Percentiles rank a stretch among this genome's conserved stretches.
Evolutionary conservation across 768 basidiomycete species (phyloP).

Genomic region (Suillus subaureus): DNA sequence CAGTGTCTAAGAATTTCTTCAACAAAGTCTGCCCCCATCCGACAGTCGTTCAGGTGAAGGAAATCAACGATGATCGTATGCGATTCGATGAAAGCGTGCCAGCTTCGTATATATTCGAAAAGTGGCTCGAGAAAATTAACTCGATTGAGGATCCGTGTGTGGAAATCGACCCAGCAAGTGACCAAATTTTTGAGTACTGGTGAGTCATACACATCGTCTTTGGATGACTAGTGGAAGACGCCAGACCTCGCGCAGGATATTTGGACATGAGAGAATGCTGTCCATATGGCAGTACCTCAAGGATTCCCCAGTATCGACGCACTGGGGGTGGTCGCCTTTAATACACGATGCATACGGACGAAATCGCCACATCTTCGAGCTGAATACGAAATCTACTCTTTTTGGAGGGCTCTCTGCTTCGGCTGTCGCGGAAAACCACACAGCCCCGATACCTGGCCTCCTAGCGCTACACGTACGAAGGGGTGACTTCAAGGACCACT

Average conservation of each 20-base stretch:
- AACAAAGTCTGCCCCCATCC: conserved; percentile 43
- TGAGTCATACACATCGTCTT: conserved; percentile 19
- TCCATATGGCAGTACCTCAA: conserved; percentile 37
- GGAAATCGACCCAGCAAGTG: conserved; percentile 29
- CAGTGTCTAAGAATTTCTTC: conserved; percentile 41
- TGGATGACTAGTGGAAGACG: background rate
- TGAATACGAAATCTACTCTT: background rate
- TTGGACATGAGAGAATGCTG: conserved; percentile 36
- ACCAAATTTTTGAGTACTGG: conserved; percentile 40
- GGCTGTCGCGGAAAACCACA: conserved; percentile 12
- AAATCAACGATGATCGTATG: conserved; percentile 32
- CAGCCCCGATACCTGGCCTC: conserved; percentile 37
- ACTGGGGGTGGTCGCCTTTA: conserved; percentile 42
- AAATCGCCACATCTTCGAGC: conserved; percentile 33
- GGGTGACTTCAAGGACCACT: conserved; percentile 50
- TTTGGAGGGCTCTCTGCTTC: background rate
- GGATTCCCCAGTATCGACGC: conserved; percentile 35
- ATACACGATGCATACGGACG: conserved; percentile 33
- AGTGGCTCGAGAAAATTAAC: conserved; percentile 40
- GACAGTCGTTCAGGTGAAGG: conserved; percentile 32
- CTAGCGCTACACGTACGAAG: conserved; percentile 53
- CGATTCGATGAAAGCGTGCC: conserved; percentile 28
- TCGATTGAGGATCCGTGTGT: conserved; percentile 42
- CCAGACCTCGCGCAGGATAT: conserved; percentile 29
- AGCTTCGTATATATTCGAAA: conserved; percentile 34